Conservation (phyloP, 208 protist species). For the Trypanosoma scelopori region DNA sequence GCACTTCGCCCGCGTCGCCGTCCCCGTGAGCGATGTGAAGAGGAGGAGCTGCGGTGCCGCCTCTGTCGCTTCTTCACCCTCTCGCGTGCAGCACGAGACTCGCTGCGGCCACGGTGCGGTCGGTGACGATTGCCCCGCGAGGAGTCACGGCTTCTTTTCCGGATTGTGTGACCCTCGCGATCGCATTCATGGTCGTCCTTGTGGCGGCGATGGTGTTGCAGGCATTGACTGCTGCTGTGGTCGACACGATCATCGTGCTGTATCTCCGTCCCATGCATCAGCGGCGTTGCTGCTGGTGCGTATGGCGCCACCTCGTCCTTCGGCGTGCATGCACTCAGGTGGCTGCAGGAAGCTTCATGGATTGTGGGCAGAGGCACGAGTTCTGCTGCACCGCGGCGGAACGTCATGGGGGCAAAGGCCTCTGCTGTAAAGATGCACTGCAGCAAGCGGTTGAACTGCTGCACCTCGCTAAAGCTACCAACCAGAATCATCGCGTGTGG, state of each 20-base stretch:
- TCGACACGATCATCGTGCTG: not conserved
- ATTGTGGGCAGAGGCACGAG: constrained; percentile 27
- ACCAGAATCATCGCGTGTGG: constrained; percentile 60
- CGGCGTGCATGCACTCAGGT: too few relatives aligned
- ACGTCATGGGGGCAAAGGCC: constrained; percentile 50
- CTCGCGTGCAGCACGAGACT: constrained; percentile 1
- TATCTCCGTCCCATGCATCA: not conserved
- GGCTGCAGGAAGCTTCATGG: too few relatives aligned
- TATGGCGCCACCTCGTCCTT: too few relatives aligned
- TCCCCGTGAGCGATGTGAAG: too few relatives aligned
- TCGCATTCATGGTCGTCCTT: not conserved
- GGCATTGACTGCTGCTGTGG: not conserved
- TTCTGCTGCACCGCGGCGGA: constrained; percentile 32
- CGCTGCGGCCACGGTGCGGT: not conserved
- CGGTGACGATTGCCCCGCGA: constrained; percentile 16
- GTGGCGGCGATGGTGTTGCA: not conserved
- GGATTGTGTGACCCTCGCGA: not conserved
- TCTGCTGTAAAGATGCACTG: constrained; percentile 51
- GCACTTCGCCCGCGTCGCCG: too few relatives aligned
- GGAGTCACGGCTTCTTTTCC: constrained; percentile 13
- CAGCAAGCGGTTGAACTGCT: constrained; percentile 42
- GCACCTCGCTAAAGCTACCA: constrained; percentile 38
- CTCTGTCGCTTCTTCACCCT: constrained; percentile 8
- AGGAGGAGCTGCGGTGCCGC: constrained; percentile 4
- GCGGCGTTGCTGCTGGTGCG: too few relatives aligned